Evolutionary conservation across 768 basidiomycete species (phyloP), one percentile per base, ranked within the genome.

Genomic region (Austroboletus eburneus): DNA sequence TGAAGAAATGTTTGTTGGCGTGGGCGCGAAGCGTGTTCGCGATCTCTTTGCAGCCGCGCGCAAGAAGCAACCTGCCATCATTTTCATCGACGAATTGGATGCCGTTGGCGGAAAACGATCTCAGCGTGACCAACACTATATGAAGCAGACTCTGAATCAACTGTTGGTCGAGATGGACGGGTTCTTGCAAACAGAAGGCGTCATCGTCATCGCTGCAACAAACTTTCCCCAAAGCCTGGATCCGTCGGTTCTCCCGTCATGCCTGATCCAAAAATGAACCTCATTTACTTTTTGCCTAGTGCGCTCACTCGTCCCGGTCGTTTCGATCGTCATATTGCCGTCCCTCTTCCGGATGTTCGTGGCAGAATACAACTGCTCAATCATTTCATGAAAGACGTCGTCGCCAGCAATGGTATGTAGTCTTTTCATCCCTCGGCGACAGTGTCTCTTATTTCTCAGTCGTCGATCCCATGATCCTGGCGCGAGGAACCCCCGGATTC

Each of bases 131-230:
- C 85, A 92, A 66, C 85, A 88, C 59, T 89, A 91, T 69, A 81
- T 90, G 83, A 91, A 91, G 57, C 90, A 91, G 66, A 93, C 96
- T 0, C 75, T 99, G 38, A 99, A 99, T 59, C 95, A 98, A 67
- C 77, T 99, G 14, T 77, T 99, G 42, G 91, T 94, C 33, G 96
- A 99, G 66, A 86, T 98, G 79, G 96, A 99, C 59, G 96, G 96
- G 3, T 99, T 99, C 73, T 74, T 85, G 62, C 90, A 93, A 63
- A 81, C 76, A 23, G 92, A 98, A 66, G 95, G 93, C 22, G 81
- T 99, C 54, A 92, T 98, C 49, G 88, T 97, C 51, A 91, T 97
- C 48, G 94, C 89, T 25, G 91, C 87, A n/a, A 99, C 96, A 42
- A 99, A 99, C 68, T 96, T 98, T 67, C 95, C 95, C 1, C 83